These are phyloP conservation scores for Penicillium sp. DNA, from an alignment of 2,329 filamentous ascomycete species.

Conservation along the genomic window DNA sequence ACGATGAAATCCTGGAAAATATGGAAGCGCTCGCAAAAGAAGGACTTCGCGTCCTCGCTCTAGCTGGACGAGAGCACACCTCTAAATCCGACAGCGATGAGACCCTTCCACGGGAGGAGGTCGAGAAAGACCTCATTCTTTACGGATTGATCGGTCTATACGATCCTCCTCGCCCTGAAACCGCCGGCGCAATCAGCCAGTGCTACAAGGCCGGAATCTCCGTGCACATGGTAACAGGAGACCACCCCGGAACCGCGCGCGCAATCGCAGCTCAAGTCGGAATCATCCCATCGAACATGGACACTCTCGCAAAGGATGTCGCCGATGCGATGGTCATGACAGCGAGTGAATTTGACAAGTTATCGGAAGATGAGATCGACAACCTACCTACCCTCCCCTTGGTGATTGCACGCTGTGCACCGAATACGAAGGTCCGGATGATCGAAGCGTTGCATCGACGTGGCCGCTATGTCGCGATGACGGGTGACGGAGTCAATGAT, in stretches of 20 bases:
- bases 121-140: slow-evolving; percentile 70
- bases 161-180: slow-evolving; percentile 80
- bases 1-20: slow-evolving; percentile 61
- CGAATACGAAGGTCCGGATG: slow-evolving; percentile 77
- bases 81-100: slow-evolving; percentile 11
- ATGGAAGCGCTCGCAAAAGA: slow-evolving; percentile 68
- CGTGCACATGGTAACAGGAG: slow-evolving; percentile 83
- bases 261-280: slow-evolving; percentile 78
- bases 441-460: slow-evolving; percentile 63
- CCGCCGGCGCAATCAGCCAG: slow-evolving; percentile 68
- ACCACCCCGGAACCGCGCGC: slow-evolving; percentile 74
- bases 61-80: slow-evolving; percentile 51
- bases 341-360: slow-evolving; percentile 74
- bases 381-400: slow-evolving; percentile 54
- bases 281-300: slow-evolving; percentile 67
- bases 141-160: slow-evolving; percentile 84
- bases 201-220: slow-evolving; percentile 73
- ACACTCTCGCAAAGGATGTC: slow-evolving; percentile 60
- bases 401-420: slow-evolving; percentile 60
- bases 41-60: slow-evolving; percentile 67
- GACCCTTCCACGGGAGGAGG: slow-evolving; percentile 51
- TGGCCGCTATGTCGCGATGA: slow-evolving; percentile 78
- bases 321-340: slow-evolving; percentile 71
- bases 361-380: slow-evolving; percentile 73
- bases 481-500: slow-evolving; percentile 86